Evolutionary conservation across 2,329 filamentous ascomycete species (phyloP).

Genomic region (Emergomyces orientalis): DNA sequence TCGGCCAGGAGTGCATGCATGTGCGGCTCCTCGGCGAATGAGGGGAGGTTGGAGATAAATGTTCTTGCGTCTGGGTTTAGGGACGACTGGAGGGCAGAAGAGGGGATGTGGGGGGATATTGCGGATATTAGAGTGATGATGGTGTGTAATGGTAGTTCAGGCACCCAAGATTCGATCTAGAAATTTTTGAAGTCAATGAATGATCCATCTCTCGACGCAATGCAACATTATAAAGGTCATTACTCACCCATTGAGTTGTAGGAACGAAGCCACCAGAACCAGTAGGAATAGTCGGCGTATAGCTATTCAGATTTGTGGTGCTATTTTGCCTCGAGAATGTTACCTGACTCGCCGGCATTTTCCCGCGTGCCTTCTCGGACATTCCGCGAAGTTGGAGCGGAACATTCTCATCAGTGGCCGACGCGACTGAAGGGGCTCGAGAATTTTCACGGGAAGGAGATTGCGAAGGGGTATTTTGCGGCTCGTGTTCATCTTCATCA

Average conservation of each 20-base stretch:
- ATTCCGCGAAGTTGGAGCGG: constrained; percentile 78
- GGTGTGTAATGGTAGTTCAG: constrained; percentile 79
- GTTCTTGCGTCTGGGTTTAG: constrained; percentile 34
- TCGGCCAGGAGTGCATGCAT: constrained; percentile 61
- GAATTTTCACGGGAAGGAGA: constrained; percentile 48
- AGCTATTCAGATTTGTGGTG: constrained; percentile 63
- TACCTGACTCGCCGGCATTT: constrained; percentile 77
- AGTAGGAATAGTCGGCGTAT: constrained; percentile 49
- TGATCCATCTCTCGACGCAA: background rate
- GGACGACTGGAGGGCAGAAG: constrained; percentile 35
- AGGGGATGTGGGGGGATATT: constrained; percentile 44
- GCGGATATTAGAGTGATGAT: constrained; percentile 65
- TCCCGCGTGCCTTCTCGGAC: constrained; percentile 94
- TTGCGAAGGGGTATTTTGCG: constrained; percentile 52
- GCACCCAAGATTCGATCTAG: constrained; percentile 86
- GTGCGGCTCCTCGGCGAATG: constrained; percentile 43
- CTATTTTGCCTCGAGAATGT: constrained; percentile 86
- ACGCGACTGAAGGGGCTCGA: constrained; percentile 59
- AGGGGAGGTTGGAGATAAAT: constrained; percentile 35
- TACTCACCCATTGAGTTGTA: constrained; percentile 60
- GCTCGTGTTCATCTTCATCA: constrained; percentile 52
- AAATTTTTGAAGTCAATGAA: background rate
- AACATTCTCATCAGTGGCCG: constrained; percentile 64
- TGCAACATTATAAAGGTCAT: background rate
- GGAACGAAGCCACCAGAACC: constrained; percentile 59